These are phyloP conservation scores for Argentina anserina DNA, from an alignment of 306 rosid species.

Conservation along the genomic window DNA sequence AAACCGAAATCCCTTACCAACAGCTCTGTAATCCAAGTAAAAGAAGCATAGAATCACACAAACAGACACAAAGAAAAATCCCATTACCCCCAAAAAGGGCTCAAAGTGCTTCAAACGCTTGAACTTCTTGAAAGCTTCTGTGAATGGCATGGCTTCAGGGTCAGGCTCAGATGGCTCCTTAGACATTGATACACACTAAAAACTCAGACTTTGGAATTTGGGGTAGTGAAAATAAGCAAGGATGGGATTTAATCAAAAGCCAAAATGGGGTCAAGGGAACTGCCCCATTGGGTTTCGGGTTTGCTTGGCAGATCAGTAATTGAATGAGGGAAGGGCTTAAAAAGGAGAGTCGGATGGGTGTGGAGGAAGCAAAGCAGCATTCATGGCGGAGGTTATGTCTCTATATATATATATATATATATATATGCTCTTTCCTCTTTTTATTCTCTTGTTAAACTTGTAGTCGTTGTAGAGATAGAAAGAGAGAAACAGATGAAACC, in stretches of 20 bases:
- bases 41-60: conserved; percentile 48
- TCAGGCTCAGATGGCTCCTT: conserved; percentile 29
- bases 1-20: conserved; percentile 35
- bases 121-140: conserved; percentile 41
- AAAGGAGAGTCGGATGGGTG: conserved; percentile 46
- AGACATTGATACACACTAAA: conserved; percentile 39
- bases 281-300: conserved; percentile 4
- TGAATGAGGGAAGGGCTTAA: conserved; percentile 8
- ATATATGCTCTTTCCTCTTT: conserved; percentile 8
- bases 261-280: background rate
- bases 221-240: conserved; percentile 13
- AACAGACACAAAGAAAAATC: conserved; percentile 48
- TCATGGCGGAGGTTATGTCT: conserved; percentile 42
- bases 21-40: conserved; percentile 50
- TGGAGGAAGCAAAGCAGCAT: conserved; percentile 63
- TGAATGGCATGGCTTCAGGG: conserved; percentile 43
- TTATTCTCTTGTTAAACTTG: background rate
- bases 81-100: conserved; percentile 61
- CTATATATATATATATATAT: no score
- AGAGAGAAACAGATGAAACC: conserved; percentile 1
- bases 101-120: conserved; percentile 60
- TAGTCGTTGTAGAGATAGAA: background rate
- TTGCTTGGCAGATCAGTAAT: conserved; percentile 56
- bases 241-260: conserved; percentile 2
- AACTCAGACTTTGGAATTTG: conserved; percentile 7